Evolutionary conservation across 352 stramenopile species (phyloP), one percentile per base, ranked within the genome.

Genomic region (Globisporangium radiosum): DNA sequence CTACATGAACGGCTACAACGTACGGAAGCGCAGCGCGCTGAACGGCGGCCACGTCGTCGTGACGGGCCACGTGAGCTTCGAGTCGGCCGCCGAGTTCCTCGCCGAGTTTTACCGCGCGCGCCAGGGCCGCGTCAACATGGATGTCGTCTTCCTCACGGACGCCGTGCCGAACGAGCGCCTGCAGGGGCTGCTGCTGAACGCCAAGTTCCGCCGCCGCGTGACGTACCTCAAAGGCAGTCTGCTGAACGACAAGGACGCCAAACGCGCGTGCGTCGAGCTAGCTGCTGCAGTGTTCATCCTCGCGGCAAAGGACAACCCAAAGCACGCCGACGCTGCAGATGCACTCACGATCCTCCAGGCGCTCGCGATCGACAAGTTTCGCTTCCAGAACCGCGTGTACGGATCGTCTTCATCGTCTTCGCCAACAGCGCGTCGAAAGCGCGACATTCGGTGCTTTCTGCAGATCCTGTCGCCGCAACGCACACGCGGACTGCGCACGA

Each of bases 201-300:
- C 82, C 8, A 64, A 62, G 36, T 88, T 81, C 58, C 61, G 71
- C 0, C 70, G 67, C 45, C 75, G 75, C 14, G 71, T 68, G 5
- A 88, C 69, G 40, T 88, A 77, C 57, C 65, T 88, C 17, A 81
- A 81, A 57, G 75, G 78, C 17, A 81, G 70, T 25, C 57, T 85
- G 44, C 65, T 88, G 1, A 65, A 73, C 52, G 78, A 84, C 19
- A 71, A 73, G 44, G 78, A 85, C 60, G 71, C 71, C 15, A 70
- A 71, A 43, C 78, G 78, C 8, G 74, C 70, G 11, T 66, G 76
- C 56, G 57, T 85, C 14, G 71, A 75, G 11, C 52, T 65, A 9
- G 73, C 73, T 14, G 78, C 75, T 14, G 77, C 75, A 0, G 77
- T 85, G 2, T 87, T 87, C 59, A 77, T 85, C 45, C 66, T 88